Conservation (phyloP, 306 rosid genomes). For the Sphenostylis stenocarpa region DNA sequence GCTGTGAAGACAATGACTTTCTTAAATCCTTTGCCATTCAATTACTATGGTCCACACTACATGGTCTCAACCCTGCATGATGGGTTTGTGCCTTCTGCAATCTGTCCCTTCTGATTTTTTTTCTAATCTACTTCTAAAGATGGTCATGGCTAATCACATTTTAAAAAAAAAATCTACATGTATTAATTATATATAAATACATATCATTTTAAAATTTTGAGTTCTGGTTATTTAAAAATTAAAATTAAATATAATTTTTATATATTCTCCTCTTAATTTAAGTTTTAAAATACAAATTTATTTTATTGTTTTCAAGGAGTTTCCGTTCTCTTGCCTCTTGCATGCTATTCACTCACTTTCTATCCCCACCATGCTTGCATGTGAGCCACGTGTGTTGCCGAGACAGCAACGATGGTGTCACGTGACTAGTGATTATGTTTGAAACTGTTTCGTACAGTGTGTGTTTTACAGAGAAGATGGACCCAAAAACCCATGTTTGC, state of each 20-base stretch:
- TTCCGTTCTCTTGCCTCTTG: neutral
- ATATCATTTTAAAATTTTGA: too few species aligned
- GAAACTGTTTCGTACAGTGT: too few species aligned
- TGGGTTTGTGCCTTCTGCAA: neutral
- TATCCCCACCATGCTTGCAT: constrained; percentile 32
- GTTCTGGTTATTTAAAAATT: too few species aligned
- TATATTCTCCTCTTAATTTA: too few species aligned
- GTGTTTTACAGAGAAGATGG: too few species aligned
- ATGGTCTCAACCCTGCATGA: neutral
- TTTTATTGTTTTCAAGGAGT: too few species aligned
- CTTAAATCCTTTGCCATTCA: neutral
- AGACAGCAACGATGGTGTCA: constrained; percentile 12
- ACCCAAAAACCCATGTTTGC: constrained; percentile 1
- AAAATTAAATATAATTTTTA: too few species aligned
- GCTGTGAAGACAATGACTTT: constrained; percentile 13
- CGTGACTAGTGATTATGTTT: constrained; percentile 31
- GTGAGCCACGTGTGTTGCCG: constrained; percentile 41
- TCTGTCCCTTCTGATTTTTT: neutral
- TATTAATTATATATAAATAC: too few species aligned
- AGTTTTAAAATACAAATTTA: too few species aligned
- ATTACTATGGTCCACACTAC: neutral
- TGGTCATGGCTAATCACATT: neutral
- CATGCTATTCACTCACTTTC: neutral
- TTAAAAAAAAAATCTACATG: too few species aligned
- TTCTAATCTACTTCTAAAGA: neutral